Percentiles rank a stretch among this genome's conserved stretches.
phyloP scores from a whole-genome alignment of 495 filamentous ascomycete genomes.

The Penicillium longicatenatum region DNA sequence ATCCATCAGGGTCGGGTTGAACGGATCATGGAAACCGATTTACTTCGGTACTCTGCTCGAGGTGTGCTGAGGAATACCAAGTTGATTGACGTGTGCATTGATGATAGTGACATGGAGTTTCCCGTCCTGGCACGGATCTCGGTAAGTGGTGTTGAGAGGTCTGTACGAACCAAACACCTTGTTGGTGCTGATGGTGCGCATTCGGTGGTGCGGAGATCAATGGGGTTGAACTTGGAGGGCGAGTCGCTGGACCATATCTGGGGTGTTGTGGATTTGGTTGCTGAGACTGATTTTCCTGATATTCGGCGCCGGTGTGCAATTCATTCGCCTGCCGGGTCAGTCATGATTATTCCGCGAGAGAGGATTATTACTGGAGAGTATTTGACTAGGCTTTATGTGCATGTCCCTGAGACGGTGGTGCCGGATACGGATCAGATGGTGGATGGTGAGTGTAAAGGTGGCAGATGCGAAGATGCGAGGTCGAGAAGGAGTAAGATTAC shows the following conservation, averaged over 20 bases:
- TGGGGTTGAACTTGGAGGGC: constrained; percentile 61
- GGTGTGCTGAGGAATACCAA: constrained; percentile 51
- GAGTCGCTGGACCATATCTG: constrained; percentile 66
- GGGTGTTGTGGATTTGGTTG: constrained; percentile 66
- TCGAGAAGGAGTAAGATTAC: constrained; percentile 42
- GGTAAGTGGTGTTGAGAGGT: constrained; percentile 46
- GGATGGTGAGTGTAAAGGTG: constrained; percentile 12
- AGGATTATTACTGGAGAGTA: constrained; percentile 53
- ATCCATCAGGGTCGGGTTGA: constrained; percentile 66
- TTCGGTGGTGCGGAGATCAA: constrained; percentile 57
- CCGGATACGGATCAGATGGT: constrained; percentile 21
- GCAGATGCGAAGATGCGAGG: constrained; percentile 24
- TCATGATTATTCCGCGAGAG: constrained; percentile 75
- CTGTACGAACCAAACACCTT: constrained; percentile 62
- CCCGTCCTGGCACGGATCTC: constrained; percentile 35
- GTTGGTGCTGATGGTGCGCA: constrained; percentile 71
- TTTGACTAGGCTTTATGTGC: constrained; percentile 68
- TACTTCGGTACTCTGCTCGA: constrained; percentile 49
- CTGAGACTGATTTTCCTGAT: constrained; percentile 71
- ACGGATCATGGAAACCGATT: constrained; percentile 59
- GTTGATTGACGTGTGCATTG: constrained; percentile 55
- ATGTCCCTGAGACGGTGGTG: constrained; percentile 39
- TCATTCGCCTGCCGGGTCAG: constrained; percentile 64
- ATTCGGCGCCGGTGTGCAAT: constrained; percentile 67
- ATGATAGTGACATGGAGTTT: constrained; percentile 58